A percentile compares a stretch with the other conserved stretches of the same genome.
Conservation (phyloP, 805 yeast species). For the Sugiyamaella mastotermitis region DNA sequence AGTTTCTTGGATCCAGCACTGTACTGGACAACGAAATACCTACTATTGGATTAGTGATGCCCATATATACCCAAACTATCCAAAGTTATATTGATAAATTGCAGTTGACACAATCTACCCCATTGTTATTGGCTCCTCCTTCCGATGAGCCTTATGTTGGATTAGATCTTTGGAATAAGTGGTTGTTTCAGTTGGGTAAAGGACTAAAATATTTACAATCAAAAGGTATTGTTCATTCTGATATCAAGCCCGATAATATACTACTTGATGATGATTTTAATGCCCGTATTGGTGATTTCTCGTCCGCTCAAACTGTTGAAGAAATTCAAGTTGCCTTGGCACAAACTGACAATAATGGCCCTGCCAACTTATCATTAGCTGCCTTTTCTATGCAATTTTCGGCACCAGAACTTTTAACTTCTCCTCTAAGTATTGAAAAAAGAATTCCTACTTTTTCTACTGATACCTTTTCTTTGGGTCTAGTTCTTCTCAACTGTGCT, state of each 20-base stretch:
- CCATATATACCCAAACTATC: no score
- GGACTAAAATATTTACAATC: slow-evolving; percentile 59
- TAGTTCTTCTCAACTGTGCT: slow-evolving; percentile 40
- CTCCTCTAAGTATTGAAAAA: slow-evolving; percentile 15
- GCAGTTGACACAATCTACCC: no score
- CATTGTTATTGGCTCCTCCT: neutral
- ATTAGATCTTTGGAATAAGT: slow-evolving; percentile 19
- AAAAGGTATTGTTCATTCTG: slow-evolving; percentile 78
- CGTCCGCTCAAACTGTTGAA: slow-evolving; percentile 31
- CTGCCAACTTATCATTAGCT: slow-evolving; percentile 26
- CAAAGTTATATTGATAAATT: no score
- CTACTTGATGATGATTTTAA: slow-evolving; percentile 31
- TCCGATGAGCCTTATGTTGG: slow-evolving; percentile 22
- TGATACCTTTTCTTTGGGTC: slow-evolving; percentile 43
- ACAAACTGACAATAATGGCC: slow-evolving; percentile 9
- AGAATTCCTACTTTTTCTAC: slow-evolving; percentile 34
- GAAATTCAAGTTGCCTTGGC: slow-evolving; percentile 18
- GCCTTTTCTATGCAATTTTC: slow-evolving; percentile 37
- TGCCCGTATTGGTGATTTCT: slow-evolving; percentile 44
- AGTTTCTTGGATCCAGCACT: no score
- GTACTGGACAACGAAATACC: no score
- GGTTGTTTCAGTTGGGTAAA: slow-evolving; percentile 22
- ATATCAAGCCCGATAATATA: slow-evolving; percentile 86
- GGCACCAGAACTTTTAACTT: slow-evolving; percentile 40
- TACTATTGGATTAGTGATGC: no score